phyloP scores from a whole-genome alignment of 75 land plant genomes.

The Ceratopteris richardii region DNA sequence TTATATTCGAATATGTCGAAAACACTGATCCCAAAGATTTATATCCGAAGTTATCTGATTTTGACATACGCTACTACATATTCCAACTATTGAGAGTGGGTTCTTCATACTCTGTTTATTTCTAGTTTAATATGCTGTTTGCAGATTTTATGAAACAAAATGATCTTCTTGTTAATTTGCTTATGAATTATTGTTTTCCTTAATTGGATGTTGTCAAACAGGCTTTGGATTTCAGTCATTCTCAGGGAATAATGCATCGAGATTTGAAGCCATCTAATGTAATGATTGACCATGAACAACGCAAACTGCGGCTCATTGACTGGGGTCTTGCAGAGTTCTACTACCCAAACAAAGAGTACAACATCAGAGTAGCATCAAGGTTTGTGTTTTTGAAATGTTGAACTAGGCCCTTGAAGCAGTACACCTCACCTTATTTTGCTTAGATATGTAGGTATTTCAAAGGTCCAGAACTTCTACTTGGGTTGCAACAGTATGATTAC shows the following conservation, averaged over 20 bases:
- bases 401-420: neutral
- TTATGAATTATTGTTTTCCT: neutral
- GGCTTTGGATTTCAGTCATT: slow-evolving; percentile 25
- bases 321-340: slow-evolving; percentile 31
- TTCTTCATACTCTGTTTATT: too few relatives aligned
- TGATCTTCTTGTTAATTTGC: neutral
- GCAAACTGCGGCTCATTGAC: slow-evolving; percentile 25
- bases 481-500: slow-evolving; percentile 27
- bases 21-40: slow-evolving; percentile 19
- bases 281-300: slow-evolving; percentile 24
- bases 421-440: neutral
- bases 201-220: neutral
- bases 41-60: slow-evolving; percentile 22
- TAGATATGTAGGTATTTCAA: slow-evolving; percentile 62
- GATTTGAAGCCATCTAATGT: slow-evolving; percentile 30
- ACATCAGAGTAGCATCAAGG: slow-evolving; percentile 11
- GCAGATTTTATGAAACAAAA: too few relatives aligned
- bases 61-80: slow-evolving; percentile 24
- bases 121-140: too few relatives aligned
- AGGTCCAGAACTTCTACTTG: slow-evolving; percentile 68
- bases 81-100: slow-evolving; percentile 9
- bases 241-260: slow-evolving; percentile 26
- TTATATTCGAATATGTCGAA: slow-evolving; percentile 25
- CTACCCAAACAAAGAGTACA: slow-evolving; percentile 25
- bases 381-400: neutral